These are phyloP conservation scores for Teunomyces panamensis DNA, from an alignment of 805 yeast species.

Conservation along the genomic window DNA sequence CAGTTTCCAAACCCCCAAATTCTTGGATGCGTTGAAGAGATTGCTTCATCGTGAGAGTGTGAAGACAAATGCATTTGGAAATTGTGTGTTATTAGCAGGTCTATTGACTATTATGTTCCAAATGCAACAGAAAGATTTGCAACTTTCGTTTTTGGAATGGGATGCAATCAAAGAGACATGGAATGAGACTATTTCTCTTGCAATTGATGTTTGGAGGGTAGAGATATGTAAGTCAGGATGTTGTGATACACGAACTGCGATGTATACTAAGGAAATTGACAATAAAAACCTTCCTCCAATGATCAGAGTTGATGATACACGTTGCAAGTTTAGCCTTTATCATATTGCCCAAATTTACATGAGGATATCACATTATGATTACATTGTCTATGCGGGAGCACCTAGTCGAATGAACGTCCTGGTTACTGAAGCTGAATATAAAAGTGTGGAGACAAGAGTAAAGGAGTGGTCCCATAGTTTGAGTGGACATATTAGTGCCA, in stretches of 20 bases:
- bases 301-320: slow-evolving; percentile 17
- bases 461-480: slow-evolving; percentile 8
- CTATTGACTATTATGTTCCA: slow-evolving; percentile 12
- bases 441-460: slow-evolving; percentile 8
- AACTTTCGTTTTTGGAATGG: slow-evolving; percentile 24
- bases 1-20: slow-evolving; percentile 19
- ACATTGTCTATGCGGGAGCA: slow-evolving; percentile 29
- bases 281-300: slow-evolving; percentile 15
- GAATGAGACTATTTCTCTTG: slow-evolving; percentile 25
- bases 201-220: slow-evolving; percentile 28
- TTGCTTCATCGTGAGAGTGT: slow-evolving; percentile 20
- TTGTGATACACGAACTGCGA: slow-evolving; percentile 14
- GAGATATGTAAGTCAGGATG: slow-evolving; percentile 20
- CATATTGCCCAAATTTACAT: slow-evolving; percentile 27
- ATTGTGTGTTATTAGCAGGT: slow-evolving; percentile 9
- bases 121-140: slow-evolving; percentile 20
- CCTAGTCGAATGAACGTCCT: slow-evolving; percentile 24
- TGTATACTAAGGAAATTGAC: slow-evolving; percentile 10
- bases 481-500: slow-evolving; percentile 30
- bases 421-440: slow-evolving; percentile 6
- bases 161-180: slow-evolving; percentile 22
- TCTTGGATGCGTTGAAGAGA: slow-evolving; percentile 20
- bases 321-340: slow-evolving; percentile 25
- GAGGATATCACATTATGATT: slow-evolving; percentile 29
- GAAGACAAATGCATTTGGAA: slow-evolving; percentile 21